Percentiles rank a stretch among this genome's conserved stretches.
Evolutionary conservation across 2,329 filamentous ascomycete species (phyloP).

Genomic region (Myriosclerotinia scirpicola): DNA sequence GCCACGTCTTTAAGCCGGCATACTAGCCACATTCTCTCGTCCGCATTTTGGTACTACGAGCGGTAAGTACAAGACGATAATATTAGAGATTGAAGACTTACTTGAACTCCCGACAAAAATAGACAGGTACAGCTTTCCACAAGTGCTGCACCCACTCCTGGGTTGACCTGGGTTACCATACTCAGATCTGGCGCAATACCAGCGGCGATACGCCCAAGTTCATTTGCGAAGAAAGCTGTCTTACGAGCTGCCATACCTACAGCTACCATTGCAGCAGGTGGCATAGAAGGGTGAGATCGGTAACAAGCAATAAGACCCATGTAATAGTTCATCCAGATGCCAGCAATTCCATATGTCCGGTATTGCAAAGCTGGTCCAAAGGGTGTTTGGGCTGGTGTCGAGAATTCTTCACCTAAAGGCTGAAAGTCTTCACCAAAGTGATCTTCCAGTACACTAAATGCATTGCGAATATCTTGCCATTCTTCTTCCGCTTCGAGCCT

Average conservation of each 20-base stretch:
- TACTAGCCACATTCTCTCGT: slow-evolving; percentile 77
- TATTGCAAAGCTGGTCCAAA: slow-evolving; percentile 84
- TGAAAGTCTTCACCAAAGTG: slow-evolving; percentile 75
- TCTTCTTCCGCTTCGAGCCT: slow-evolving; percentile 49
- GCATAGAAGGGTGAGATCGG: slow-evolving; percentile 84
- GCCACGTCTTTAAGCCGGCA: slow-evolving; percentile 72
- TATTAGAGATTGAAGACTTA: slow-evolving; percentile 40
- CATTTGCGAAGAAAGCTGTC: slow-evolving; percentile 69
- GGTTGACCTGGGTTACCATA: slow-evolving; percentile 61
- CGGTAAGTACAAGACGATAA: background rate
- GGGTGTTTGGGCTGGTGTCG: slow-evolving; percentile 63
- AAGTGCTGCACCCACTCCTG: slow-evolving; percentile 74
- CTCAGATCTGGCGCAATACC: slow-evolving; percentile 57
- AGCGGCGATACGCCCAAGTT: slow-evolving; percentile 77
- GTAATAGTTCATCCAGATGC: slow-evolving; percentile 85
- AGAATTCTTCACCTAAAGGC: slow-evolving; percentile 68
- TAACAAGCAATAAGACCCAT: slow-evolving; percentile 82
- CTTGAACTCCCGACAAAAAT: slow-evolving; percentile 82
- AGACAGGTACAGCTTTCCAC: slow-evolving; percentile 80
- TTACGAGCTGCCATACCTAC: slow-evolving; percentile 73
- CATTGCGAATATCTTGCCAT: slow-evolving; percentile 72
- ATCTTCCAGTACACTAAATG: slow-evolving; percentile 66
- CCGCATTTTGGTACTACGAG: slow-evolving; percentile 65
- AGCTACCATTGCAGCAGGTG: slow-evolving; percentile 80
- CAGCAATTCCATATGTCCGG: slow-evolving; percentile 81